These are phyloP conservation scores for Aspergillus sp. DNA, from an alignment of 2,329 filamentous ascomycete species.

Conservation along the genomic window DNA sequence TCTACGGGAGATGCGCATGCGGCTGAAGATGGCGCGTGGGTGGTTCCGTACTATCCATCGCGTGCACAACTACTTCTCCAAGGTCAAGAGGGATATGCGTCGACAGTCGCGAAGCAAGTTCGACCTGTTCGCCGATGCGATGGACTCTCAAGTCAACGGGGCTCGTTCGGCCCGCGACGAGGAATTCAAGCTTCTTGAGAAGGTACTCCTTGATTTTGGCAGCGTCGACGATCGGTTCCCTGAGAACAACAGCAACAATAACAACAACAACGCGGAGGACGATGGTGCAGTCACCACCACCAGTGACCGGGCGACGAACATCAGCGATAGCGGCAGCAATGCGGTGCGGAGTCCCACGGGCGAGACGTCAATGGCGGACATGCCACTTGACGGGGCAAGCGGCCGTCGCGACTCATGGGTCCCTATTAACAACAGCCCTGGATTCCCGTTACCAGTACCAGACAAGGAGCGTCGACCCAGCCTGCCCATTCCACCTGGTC, in stretches of 20 bases:
- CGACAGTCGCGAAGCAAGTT: conserved; percentile 24
- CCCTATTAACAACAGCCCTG: conserved; percentile 34
- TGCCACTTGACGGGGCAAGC: conserved; percentile 21
- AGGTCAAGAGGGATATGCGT: conserved; percentile 31
- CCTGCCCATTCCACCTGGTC: conserved; percentile 29
- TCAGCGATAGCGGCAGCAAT: conserved; percentile 35
- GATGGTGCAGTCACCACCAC: conserved; percentile 22
- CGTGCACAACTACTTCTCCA: conserved; percentile 34
- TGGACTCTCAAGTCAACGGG: conserved; percentile 22
- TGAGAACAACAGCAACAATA: conserved; percentile 26
- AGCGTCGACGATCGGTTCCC: conserved; percentile 31
- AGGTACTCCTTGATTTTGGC: conserved; percentile 34
- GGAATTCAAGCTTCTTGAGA: conserved; percentile 36
- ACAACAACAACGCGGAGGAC: conserved; percentile 23
- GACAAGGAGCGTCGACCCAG: conserved; percentile 32
- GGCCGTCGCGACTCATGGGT: conserved; percentile 37
- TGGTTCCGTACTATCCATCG: conserved; percentile 40
- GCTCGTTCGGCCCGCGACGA: conserved; percentile 23
- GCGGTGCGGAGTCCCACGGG: conserved; percentile 34
- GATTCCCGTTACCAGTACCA: conserved; percentile 22
- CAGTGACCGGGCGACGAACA: conserved; percentile 24
- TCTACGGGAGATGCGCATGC: conserved; percentile 34
- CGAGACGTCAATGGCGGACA: conserved; percentile 18
- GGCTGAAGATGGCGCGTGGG: conserved; percentile 33
- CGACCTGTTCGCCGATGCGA: conserved; percentile 21